Conservation (phyloP, 202 grass and related monocot species). For the Eragrostis tef region DNA sequence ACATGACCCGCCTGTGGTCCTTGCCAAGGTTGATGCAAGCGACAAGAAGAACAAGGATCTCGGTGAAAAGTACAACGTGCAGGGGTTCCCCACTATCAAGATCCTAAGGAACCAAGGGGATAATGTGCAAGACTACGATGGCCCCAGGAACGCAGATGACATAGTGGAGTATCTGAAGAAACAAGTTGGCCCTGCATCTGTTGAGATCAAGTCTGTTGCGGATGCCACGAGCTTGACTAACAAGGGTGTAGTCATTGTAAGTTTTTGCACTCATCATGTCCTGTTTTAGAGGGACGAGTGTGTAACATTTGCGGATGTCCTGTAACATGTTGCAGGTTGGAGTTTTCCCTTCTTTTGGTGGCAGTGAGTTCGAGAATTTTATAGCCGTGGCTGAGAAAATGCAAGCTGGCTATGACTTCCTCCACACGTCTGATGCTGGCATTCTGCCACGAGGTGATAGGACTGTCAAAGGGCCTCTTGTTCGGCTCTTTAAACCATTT, state of each 20-base stretch:
- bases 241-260: conserved; percentile 56
- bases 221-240: conserved; percentile 39
- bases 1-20: conserved; percentile 52
- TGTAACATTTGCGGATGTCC: background rate
- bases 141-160: conserved; percentile 55
- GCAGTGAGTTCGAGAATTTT: conserved; percentile 59
- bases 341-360: conserved; percentile 58
- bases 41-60: conserved; percentile 58
- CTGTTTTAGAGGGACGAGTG: background rate
- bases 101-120: conserved; percentile 55
- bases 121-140: conserved; percentile 45
- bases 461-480: conserved; percentile 44
- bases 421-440: conserved; percentile 59
- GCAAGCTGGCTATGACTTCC: conserved; percentile 61
- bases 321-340: conserved; percentile 47
- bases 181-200: conserved; percentile 60
- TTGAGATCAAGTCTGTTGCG: conserved; percentile 47
- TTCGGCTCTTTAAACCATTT: conserved; percentile 72
- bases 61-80: conserved; percentile 43
- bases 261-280: background rate
- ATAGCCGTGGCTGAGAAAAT: conserved; percentile 58
- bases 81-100: conserved; percentile 60
- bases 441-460: conserved; percentile 55
- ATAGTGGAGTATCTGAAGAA: conserved; percentile 64
- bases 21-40: conserved; percentile 63